Percentiles rank a stretch among this genome's conserved stretches.
Evolutionary conservation across 441 rosid genomes (phyloP).

Genomic region (Populus hybrid): DNA sequence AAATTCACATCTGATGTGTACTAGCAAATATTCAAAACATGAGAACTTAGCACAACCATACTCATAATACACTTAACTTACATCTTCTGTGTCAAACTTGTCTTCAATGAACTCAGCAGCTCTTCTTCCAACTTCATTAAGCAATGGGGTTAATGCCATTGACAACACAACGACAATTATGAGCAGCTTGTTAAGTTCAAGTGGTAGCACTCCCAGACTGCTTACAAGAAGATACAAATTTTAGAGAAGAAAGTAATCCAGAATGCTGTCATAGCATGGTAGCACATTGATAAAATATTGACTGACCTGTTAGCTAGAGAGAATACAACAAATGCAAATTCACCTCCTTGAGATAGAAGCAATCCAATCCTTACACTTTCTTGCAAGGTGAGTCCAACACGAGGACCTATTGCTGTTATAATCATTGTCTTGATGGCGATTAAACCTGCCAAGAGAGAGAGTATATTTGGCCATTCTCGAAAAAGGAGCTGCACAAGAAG

Average conservation of each 20-base stretch:
- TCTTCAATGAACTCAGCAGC: conserved; percentile 79
- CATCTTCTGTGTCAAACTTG: conserved; percentile 42
- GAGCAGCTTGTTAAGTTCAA: conserved; percentile 96
- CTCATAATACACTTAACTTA: conserved; percentile 22
- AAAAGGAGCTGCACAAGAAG: conserved; percentile 60
- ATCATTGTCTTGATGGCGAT: conserved; percentile 86
- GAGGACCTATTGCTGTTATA: conserved; percentile 88
- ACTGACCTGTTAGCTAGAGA: conserved; percentile 89
- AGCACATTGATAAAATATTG: conserved; percentile 14
- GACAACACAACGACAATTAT: conserved; percentile 96
- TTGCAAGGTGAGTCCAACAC: conserved; percentile 83
- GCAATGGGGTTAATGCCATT: conserved; percentile 94
- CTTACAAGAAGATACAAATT: conserved; percentile 15
- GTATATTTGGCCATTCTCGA: conserved; percentile 96
- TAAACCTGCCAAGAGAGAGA: conserved; percentile 86
- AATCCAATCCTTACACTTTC: conserved; percentile 92
- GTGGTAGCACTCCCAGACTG: conserved; percentile 99
- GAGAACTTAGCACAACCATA: conserved; percentile 10
- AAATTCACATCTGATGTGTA: not conserved
- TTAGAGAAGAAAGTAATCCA: conserved; percentile 20
- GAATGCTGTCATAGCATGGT: conserved; percentile 17
- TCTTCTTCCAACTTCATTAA: conserved; percentile 78
- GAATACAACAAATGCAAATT: conserved; percentile 93
- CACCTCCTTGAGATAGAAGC: conserved; percentile 97
- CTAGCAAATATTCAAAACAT: not conserved